A percentile compares a stretch with the other conserved stretches of the same genome.
These are phyloP conservation scores for Fusarium clavum DNA, from an alignment of 2,329 filamentous ascomycete genomes.

Conservation along the genomic window DNA sequence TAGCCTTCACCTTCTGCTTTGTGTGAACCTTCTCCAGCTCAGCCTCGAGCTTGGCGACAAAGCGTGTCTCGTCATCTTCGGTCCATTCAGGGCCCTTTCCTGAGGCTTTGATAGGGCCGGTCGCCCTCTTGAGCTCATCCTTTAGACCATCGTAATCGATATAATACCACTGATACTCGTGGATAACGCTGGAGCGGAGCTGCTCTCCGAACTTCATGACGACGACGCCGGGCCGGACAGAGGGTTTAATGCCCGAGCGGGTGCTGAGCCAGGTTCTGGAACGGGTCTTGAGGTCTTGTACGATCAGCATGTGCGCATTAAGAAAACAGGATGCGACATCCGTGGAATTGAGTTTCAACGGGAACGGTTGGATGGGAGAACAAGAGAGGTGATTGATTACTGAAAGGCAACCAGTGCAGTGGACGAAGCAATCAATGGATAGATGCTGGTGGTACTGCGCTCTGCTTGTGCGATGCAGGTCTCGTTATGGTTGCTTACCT, in stretches of 20 bases:
- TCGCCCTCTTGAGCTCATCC: constrained; percentile 81
- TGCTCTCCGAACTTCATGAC: constrained; percentile 94
- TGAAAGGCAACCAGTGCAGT: constrained; percentile 11
- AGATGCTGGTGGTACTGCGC: constrained; percentile 7
- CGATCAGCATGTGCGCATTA: constrained; percentile 62
- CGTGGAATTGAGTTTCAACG: constrained; percentile 18
- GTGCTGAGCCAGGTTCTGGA: constrained; percentile 56
- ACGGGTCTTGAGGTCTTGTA: constrained; percentile 61
- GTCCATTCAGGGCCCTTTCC: constrained; percentile 74
- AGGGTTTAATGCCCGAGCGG: constrained; percentile 43
- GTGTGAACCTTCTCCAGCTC: constrained; percentile 98
- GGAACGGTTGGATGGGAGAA: neutral
- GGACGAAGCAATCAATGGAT: constrained; percentile 11
- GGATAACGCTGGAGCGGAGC: constrained; percentile 93
- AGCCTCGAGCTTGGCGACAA: constrained; percentile 86
- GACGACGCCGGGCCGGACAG: constrained; percentile 63
- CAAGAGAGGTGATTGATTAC: neutral
- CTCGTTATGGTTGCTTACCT: constrained; percentile 39
- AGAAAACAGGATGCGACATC: constrained; percentile 29
- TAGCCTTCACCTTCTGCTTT: constrained; percentile 96
- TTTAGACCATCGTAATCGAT: constrained; percentile 98
- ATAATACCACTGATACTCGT: constrained; percentile 98
- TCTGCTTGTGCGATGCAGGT: constrained; percentile 4
- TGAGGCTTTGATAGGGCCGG: constrained; percentile 60
- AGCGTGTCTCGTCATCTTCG: constrained; percentile 90